Base-by-base conservation (phyloP, 2,329 filamentous ascomycete genomes). In the Colletotrichum brevisporum region DNA sequence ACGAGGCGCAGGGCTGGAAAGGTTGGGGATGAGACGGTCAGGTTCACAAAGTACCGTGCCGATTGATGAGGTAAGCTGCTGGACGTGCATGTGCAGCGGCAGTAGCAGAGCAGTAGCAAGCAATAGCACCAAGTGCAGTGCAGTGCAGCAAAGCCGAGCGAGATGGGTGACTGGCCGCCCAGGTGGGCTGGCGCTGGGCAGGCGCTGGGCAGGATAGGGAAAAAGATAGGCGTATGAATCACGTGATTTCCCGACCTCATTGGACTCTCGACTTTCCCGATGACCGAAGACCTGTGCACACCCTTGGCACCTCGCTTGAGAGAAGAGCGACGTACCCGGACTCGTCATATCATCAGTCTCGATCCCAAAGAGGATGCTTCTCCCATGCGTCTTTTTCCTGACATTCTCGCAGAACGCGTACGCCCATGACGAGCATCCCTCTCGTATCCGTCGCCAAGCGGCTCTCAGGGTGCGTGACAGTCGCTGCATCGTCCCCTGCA, bases 31-130 rank as follows among this genome's bases (percentile, higher is more conserved):
- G 31, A 41, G n/a, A 31, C 27, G 39, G 41, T 43, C 36, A 24
- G 56, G 18, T 21, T 21, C n/a, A 21, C 24, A 64, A 63, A 66
- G 62, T 60, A 66, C 62, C 66, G 55, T 66, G 62, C 66, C 56
- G 51, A 61, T 36, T 41, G 39, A 50, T 69, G 55, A 69, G 50
- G 63, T 66, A 69, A 67, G 55, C 51, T 24, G 50, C 24, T 53
- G 27, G 26, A 21, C 48, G 18, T 27, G 24, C 50, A 52, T 9
- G 50, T 31, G 50, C 50, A 52, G 50, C 21, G 27, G 27, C 27
- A 31, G 9, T 8, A 31, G 27, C 27, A 24, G 21, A 31, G 27
- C 27, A 31, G 27, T n/a, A n/a, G n/a, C n/a, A n/a, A n/a, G n/a
- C n/a, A n/a, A n/a, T n/a, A n/a, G n/a, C n/a, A n/a, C n/a, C 27